Conservation (phyloP, 2,329 filamentous ascomycete species). For the Alternaria sp. region DNA sequence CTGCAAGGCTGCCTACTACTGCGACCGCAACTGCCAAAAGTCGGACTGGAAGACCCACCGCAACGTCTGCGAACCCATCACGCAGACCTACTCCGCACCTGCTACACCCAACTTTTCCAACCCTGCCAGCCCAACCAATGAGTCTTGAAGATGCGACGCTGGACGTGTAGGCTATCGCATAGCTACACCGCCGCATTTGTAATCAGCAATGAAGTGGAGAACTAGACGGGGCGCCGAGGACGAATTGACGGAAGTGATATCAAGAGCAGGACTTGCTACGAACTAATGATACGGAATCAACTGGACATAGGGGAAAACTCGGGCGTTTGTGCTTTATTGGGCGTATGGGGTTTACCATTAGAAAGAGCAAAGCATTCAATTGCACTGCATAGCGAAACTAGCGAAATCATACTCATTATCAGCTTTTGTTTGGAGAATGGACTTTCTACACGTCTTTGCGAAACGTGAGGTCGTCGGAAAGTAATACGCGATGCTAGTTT, state of each 20-base stretch:
- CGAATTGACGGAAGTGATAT: background rate
- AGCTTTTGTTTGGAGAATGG: background rate
- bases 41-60: conserved; percentile 62
- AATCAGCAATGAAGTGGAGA: background rate
- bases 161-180: background rate
- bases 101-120: conserved; percentile 40
- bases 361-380: conserved; percentile 10
- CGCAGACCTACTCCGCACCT: conserved; percentile 34
- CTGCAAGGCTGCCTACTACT: conserved; percentile 60
- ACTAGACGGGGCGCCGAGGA: background rate
- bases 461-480: background rate
- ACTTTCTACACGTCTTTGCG: background rate
- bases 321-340: background rate
- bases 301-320: background rate
- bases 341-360: conserved; percentile 2
- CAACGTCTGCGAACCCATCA: conserved; percentile 51
- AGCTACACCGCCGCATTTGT: background rate
- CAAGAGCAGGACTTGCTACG: conserved; percentile 1
- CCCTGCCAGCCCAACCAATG: conserved; percentile 35
- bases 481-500: background rate
- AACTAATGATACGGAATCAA: conserved; percentile 8
- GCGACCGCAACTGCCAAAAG: conserved; percentile 63
- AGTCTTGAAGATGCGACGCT: conserved; percentile 18
- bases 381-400: conserved; percentile 10
- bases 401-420: conserved; percentile 7